A percentile compares a stretch with the other conserved stretches of the same genome.
phyloP scores from a whole-genome alignment of 1,139 yeast species.

The Yamadazyma sp. region DNA sequence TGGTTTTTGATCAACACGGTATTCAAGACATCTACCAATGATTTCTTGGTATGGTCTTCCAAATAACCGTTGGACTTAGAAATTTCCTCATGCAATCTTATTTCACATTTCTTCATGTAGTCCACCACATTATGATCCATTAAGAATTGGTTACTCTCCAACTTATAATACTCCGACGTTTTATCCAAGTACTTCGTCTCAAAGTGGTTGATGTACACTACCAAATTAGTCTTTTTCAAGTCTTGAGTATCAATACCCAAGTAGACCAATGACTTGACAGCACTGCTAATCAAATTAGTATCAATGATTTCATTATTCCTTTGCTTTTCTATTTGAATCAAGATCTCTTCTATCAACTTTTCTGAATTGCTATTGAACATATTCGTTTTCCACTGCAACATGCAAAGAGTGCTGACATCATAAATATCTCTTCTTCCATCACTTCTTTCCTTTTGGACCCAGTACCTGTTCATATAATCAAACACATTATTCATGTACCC shows the following conservation, averaged over 20 bases:
- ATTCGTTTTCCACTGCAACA: constrained; percentile 84
- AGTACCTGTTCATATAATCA: constrained; percentile 93
- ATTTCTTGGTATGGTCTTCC: constrained; percentile 83
- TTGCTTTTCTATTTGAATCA: constrained; percentile 73
- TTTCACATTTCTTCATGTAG: constrained; percentile 84
- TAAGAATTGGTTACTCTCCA: constrained; percentile 69
- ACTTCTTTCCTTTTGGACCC: constrained; percentile 96
- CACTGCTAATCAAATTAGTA: constrained; percentile 64
- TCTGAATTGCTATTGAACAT: constrained; percentile 71
- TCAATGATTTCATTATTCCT: constrained; percentile 79
- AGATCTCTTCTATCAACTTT: constrained; percentile 64
- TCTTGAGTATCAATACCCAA: constrained; percentile 79
- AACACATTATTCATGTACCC: constrained; percentile 90
- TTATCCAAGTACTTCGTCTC: constrained; percentile 73
- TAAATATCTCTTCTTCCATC: constrained; percentile 92
- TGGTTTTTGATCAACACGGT: constrained; percentile 76
- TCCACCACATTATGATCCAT: constrained; percentile 81
- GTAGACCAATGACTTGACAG: constrained; percentile 80
- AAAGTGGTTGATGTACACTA: constrained; percentile 77
- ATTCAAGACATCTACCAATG: constrained; percentile 74
- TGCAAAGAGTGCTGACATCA: constrained; percentile 86
- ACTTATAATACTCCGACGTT: constrained; percentile 70
- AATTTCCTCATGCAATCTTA: constrained; percentile 79
- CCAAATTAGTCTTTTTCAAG: constrained; percentile 77
- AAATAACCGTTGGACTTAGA: constrained; percentile 74